phyloP scores from a whole-genome alignment of 345 rosid species.

The Eutrema yunnanense region DNA sequence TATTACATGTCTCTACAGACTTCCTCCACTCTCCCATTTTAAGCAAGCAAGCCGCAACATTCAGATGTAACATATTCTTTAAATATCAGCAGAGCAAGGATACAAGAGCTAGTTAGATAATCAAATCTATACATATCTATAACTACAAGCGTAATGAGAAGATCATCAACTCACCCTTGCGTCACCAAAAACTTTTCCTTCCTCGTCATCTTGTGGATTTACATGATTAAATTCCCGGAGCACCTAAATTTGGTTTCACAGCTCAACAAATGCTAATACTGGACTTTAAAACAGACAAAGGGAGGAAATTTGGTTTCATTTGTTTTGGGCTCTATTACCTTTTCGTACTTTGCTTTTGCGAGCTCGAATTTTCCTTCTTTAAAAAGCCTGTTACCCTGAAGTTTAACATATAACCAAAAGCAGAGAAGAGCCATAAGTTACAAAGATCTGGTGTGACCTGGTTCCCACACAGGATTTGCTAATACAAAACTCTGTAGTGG shows the following conservation, averaged over 20 bases:
- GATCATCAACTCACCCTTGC: slow-evolving; percentile 52
- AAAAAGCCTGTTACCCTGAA: slow-evolving; percentile 93
- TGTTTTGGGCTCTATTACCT: slow-evolving; percentile 42
- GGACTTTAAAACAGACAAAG: not conserved
- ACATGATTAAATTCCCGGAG: slow-evolving; percentile 98
- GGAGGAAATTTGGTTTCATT: not conserved
- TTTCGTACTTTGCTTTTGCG: slow-evolving; percentile 90
- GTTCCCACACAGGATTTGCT: not conserved
- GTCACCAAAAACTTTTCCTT: slow-evolving; percentile 71
- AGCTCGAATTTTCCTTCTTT: slow-evolving; percentile 96
- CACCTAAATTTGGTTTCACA: slow-evolving; percentile 40
- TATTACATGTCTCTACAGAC: slow-evolving; percentile 79
- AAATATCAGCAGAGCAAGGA: slow-evolving; percentile 5
- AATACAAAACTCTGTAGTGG: slow-evolving; percentile 1
- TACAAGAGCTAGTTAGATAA: not conserved
- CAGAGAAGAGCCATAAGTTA: not conserved
- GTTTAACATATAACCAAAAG: slow-evolving; percentile 17
- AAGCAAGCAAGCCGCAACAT: slow-evolving; percentile 87
- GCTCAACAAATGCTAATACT: slow-evolving; percentile 12
- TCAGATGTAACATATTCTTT: slow-evolving; percentile 75
- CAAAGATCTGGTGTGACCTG: not conserved
- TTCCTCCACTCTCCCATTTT: slow-evolving; percentile 87
- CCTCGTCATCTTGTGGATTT: slow-evolving; percentile 93
- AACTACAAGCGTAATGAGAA: not conserved
- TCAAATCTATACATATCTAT: not conserved